Evolutionary conservation across 1,284 basidiomycete genomes (phyloP).

Genomic region (Vanrija sp.): DNA sequence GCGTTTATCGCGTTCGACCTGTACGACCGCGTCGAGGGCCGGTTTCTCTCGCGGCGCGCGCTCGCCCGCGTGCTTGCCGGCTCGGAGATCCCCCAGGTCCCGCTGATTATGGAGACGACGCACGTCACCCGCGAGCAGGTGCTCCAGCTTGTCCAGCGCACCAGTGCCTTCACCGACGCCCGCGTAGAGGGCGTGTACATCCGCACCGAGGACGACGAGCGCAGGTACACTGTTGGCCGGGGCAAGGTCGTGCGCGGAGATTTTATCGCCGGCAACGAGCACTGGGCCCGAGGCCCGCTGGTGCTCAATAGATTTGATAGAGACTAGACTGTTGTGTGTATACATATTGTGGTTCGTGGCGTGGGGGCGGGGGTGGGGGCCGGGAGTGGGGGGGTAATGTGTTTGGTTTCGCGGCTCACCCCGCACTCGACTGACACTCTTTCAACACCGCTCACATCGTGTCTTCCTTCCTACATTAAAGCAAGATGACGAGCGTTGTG

Average conservation of each 20-base stretch:
- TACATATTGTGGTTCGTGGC: no score
- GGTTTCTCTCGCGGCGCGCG: conserved; percentile 50
- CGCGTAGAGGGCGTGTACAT: conserved; percentile 60
- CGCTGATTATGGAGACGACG: conserved; percentile 51
- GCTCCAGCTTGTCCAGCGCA: conserved; percentile 51
- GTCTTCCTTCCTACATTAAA: no score
- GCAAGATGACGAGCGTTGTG: no score
- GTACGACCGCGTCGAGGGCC: conserved; percentile 55
- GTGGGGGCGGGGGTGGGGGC: no score
- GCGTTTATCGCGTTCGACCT: conserved; percentile 57
- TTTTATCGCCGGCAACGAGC: conserved; percentile 63
- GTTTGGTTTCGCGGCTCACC: no score
- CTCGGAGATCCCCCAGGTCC: conserved; percentile 53
- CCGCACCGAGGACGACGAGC: conserved; percentile 53
- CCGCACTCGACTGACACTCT: no score
- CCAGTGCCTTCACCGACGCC: conserved; percentile 55
- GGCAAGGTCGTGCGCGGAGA: conserved; percentile 61
- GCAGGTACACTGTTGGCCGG: conserved; percentile 49
- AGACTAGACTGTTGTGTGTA: no score
- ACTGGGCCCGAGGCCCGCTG: conserved; percentile 57
- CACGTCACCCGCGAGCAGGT: conserved; percentile 51
- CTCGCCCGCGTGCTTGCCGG: conserved; percentile 34
- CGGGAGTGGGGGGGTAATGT: no score
- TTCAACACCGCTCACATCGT: no score
- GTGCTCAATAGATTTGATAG: conserved; percentile 48